phyloP scores from a whole-genome alignment of 352 stramenopile genomes.

The Globisporangium cylindrosporum region DNA sequence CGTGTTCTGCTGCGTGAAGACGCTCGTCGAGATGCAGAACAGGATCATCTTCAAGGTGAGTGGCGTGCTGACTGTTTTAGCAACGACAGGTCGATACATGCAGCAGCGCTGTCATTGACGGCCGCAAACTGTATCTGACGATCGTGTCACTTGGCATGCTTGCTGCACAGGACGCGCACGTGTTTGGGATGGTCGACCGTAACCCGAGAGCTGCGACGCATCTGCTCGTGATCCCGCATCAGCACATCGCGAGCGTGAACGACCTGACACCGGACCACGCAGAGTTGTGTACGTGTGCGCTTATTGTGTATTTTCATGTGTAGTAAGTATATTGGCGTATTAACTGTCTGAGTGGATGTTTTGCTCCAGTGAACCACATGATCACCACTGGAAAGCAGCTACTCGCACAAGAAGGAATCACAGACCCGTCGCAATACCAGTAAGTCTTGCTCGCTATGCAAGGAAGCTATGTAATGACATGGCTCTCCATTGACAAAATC shows the following conservation, averaged over 20 bases:
- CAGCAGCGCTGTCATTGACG: neutral
- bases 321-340: neutral
- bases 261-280: constrained; percentile 39
- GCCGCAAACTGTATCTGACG: neutral
- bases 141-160: neutral
- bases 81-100: neutral
- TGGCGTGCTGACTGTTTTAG: neutral
- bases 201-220: constrained; percentile 54
- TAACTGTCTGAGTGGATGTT: neutral
- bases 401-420: constrained; percentile 41
- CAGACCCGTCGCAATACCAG: constrained; percentile 27
- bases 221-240: constrained; percentile 57
- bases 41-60: constrained; percentile 55
- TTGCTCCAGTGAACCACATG: constrained; percentile 51
- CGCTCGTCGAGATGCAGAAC: constrained; percentile 41
- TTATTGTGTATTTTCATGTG: neutral
- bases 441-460: constrained; percentile 12
- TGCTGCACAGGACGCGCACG: constrained; percentile 38
- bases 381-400: constrained; percentile 48
- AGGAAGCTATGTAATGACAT: neutral
- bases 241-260: constrained; percentile 58
- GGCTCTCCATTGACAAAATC: neutral
- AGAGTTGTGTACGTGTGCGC: constrained; percentile 33
- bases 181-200: constrained; percentile 61
- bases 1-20: constrained; percentile 54